Evolutionary conservation across 73 alveolate genomes (phyloP).

Genomic region (Blepharisma stoltei): DNA sequence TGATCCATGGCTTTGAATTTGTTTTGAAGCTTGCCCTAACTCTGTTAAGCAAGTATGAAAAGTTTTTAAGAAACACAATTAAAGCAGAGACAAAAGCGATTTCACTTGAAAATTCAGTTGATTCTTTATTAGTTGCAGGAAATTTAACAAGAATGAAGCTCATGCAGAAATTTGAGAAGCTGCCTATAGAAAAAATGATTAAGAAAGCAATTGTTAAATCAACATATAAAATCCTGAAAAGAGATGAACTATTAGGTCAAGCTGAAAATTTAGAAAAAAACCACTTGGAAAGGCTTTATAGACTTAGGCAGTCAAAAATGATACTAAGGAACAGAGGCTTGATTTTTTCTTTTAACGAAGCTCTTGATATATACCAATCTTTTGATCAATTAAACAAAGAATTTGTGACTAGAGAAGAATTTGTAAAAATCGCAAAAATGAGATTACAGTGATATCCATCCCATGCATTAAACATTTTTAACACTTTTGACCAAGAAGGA

Average conservation of each 20-base stretch:
- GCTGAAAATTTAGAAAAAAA: slow-evolving; percentile 7
- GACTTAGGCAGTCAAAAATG: background rate
- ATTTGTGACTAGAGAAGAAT: too few species aligned
- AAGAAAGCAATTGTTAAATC: background rate
- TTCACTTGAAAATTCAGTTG: background rate
- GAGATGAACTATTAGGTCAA: background rate
- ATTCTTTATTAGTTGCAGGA: background rate
- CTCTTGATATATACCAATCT: too few species aligned
- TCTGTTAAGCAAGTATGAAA: background rate
- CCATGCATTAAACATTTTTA: background rate
- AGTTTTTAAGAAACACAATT: background rate
- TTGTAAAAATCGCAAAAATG: too few species aligned
- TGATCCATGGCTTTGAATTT: slow-evolving; percentile 1
- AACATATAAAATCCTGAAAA: background rate
- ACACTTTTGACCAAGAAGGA: slow-evolving; percentile 17
- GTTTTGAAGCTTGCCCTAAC: background rate
- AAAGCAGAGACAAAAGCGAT: background rate
- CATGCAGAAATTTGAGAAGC: background rate
- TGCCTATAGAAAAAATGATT: slow-evolving; percentile 7
- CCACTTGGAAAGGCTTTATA: background rate
- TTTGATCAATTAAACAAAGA: too few species aligned
- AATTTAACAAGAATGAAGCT: slow-evolving; percentile 16
- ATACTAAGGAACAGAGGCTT: background rate
- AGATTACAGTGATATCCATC: background rate
- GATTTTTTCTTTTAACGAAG: too few species aligned